Base-by-base conservation (phyloP, 1,284 basidiomycete species). In the Heterobasidion irregulare region DNA sequence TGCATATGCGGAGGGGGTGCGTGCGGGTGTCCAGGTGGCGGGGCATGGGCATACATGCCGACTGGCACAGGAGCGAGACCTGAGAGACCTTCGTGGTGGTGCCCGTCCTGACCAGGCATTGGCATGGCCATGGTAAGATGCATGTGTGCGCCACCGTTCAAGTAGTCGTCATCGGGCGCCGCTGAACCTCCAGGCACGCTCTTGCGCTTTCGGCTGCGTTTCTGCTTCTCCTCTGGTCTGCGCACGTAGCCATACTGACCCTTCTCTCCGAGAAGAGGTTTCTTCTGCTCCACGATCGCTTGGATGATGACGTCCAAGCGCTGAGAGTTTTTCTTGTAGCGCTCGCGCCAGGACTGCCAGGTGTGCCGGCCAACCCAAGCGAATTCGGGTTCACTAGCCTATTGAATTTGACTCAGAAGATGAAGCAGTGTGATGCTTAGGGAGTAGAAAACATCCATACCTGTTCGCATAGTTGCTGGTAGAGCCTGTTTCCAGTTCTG, bases 321-420 rank as follows among this genome's bases (percentile, higher is more conserved):
- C 0, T 71, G 64, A 0, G 83, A 72, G 60, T 91, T 86, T 68
- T 91, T 91, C 72, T 90, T 90, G 71, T 91, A 91, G 33, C 89
- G 77, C 64, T 91, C 88, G 41, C 89, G 79, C 88, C 88, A 91
- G 13, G 89, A 91, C 59, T 90, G 87, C 88, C 88, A 91, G 8
- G 88, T 89, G 64, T 91, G 88, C n/a, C 87, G 80, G 26, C 73
- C 76, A 19, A 89, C 89, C 88, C 88, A 91, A 2, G 76, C 74
- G 63, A 80, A 89, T 58, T 86, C 84, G 1, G 84, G 83, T 58
- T 88, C 82, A 53, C 69, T 67, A 45, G 71, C 72, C 88, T 86
- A 47, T 26, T 5, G 5, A 53, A 8, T 10, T 41, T 8, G 1
- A 41, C 32, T 10, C 15, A 52, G 54, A 36, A 36, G 26, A 55